Evolutionary conservation across 352 stramenopile genomes (phyloP), one percentile per base, ranked within the genome.

Genomic region (Globisporangium yorkense): DNA sequence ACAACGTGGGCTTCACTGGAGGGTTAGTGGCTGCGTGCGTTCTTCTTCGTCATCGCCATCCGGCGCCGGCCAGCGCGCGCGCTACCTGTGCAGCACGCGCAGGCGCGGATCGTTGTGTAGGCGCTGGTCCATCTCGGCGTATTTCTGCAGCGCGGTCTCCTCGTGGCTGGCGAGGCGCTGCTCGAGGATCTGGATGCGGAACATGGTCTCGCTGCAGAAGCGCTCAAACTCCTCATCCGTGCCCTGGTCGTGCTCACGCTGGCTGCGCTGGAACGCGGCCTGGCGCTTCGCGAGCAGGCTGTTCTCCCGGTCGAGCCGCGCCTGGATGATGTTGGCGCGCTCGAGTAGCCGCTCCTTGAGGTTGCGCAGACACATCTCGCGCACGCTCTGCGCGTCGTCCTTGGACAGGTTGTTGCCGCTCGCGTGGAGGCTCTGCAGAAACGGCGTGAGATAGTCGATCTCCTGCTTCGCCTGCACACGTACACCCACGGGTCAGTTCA

Each of bases 161-260:
- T 98, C 94, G 65, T 98, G 89, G 46, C 88, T 89, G 35, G 85
- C 77, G 18, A 97, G 75, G 2, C 92, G 86, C 62, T 98, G 91
- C 70, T 98, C 89, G 50, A 98, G 70, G 56, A 98, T 97, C 72
- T 97, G 87, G 66, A 98, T 98, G 46, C 92, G 78, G 67, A 98
- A 98, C 89, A 98, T 98, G 54, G 91, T 93, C 67, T 98, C 91
- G 54, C 80, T 94, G 74, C 89, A 98, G 66, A 97, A 97, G 37
- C 83, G 80, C 72, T 98, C 88, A 64, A 97, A 98, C 61, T 97
- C 91, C 35, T 97, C 87, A 65, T 97, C 90, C 4, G 86, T 93
- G 60, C 78, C 83, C 51, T 94, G 82, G 72, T 97, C 89, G 62
- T 96, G 88, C 58, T 97, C 88, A 29, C 89, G 76, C 63, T 96